phyloP scores from a whole-genome alignment of 345 rosid species.

The Cochlearia excelsa region DNA sequence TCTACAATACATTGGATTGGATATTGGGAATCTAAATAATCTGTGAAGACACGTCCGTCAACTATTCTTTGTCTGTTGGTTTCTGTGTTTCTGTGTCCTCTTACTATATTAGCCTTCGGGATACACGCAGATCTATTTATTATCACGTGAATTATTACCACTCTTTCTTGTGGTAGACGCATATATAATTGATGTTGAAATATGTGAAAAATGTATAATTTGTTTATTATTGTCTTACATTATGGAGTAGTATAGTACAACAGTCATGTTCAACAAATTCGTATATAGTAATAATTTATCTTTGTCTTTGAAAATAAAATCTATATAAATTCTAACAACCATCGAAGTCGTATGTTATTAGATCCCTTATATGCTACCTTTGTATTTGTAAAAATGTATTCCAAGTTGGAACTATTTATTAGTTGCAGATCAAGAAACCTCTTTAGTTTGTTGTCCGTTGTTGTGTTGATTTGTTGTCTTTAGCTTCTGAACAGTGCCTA shows the following conservation, averaged over 20 bases:
- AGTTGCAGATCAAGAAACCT: conserved; percentile 14
- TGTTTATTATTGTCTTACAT: too few relatives aligned
- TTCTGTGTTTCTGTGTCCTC: conserved; percentile 5
- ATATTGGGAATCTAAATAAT: conserved; percentile 11
- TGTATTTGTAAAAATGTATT: conserved; percentile 1
- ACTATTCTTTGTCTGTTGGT: background rate
- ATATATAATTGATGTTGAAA: too few relatives aligned
- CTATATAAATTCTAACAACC: too few relatives aligned
- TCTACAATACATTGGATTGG: conserved; percentile 29
- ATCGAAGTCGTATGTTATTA: too few relatives aligned
- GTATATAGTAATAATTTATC: too few relatives aligned
- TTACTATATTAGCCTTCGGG: conserved; percentile 9
- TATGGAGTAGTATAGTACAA: too few relatives aligned
- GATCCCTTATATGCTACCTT: too few relatives aligned
- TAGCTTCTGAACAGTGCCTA: background rate
- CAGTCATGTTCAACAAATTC: too few relatives aligned
- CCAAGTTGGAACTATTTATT: conserved; percentile 21
- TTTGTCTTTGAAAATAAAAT: too few relatives aligned
- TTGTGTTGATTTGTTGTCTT: conserved; percentile 9
- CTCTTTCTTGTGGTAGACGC: too few relatives aligned
- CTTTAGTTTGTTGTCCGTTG: conserved; percentile 9
- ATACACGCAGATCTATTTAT: conserved; percentile 22
- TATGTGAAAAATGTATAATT: too few relatives aligned
- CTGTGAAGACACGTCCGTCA: conserved; percentile 23
- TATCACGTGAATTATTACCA: conserved; percentile 23